These are phyloP conservation scores for Geotrichum phurueaensis DNA, from an alignment of 1,139 yeast genomes.

Conservation along the genomic window DNA sequence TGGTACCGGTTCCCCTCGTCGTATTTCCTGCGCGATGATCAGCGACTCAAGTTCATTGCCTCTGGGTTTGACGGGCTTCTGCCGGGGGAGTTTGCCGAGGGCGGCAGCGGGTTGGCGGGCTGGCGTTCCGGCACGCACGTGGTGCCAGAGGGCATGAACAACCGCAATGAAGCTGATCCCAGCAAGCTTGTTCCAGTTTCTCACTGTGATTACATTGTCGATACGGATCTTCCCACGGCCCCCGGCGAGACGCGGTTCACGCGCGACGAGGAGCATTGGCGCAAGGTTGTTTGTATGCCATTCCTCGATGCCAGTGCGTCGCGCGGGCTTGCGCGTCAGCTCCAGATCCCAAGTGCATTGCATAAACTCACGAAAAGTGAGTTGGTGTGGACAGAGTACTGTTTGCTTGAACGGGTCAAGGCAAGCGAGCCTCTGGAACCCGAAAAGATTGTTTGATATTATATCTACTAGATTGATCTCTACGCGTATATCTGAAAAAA, in stretches of 20 bases:
- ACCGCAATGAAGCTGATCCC: slow-evolving; percentile 47
- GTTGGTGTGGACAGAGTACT: slow-evolving; percentile 30
- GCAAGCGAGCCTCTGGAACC: not conserved
- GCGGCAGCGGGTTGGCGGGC: slow-evolving; percentile 8
- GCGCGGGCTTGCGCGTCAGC: slow-evolving; percentile 38
- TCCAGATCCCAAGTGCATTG: slow-evolving; percentile 35
- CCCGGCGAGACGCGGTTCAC: slow-evolving; percentile 25
- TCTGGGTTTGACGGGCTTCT: slow-evolving; percentile 82
- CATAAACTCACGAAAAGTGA: slow-evolving; percentile 22
- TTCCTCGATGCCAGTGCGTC: slow-evolving; percentile 38
- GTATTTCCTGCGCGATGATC: slow-evolving; percentile 60
- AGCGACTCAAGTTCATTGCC: slow-evolving; percentile 58
- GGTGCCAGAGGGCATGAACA: slow-evolving; percentile 65
- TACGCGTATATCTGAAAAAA: not conserved
- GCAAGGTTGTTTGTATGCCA: slow-evolving; percentile 31
- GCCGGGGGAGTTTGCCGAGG: slow-evolving; percentile 78
- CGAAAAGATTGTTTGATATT: not conserved
- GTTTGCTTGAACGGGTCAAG: slow-evolving; percentile 22
- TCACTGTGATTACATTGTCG: slow-evolving; percentile 36
- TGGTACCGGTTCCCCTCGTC: slow-evolving; percentile 94
- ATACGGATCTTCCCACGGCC: slow-evolving; percentile 27
- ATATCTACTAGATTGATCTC: not conserved
- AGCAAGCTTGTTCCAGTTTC: slow-evolving; percentile 26
- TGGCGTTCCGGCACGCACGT: slow-evolving; percentile 31
- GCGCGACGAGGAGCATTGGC: slow-evolving; percentile 32